These are phyloP conservation scores for Rubroshorea leprosula DNA, from an alignment of 345 rosid species.

Conservation along the genomic window DNA sequence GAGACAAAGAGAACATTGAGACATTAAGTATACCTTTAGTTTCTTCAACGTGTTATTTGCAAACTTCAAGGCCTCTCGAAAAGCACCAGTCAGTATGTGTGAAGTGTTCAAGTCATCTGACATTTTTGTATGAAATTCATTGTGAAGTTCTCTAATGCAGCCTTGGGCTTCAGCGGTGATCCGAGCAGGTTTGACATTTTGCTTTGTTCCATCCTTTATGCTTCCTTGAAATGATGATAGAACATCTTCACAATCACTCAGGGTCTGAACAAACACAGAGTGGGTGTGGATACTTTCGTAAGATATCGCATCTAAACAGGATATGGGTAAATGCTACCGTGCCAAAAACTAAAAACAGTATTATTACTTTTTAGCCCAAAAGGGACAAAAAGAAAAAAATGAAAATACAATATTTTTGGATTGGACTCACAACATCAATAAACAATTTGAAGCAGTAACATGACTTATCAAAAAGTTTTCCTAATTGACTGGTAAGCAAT, in stretches of 20 bases:
- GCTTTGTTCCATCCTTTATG: conserved; percentile 26
- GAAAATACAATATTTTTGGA: too few species aligned
- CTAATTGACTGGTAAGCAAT: too few species aligned
- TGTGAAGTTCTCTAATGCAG: conserved; percentile 42
- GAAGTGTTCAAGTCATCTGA: conserved; percentile 79
- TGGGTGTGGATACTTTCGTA: neutral
- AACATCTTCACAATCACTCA: conserved; percentile 71
- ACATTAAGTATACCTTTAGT: conserved; percentile 67
- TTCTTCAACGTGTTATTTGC: conserved; percentile 50
- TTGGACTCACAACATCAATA: too few species aligned
- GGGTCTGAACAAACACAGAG: conserved; percentile 41
- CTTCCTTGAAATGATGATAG: conserved; percentile 39
- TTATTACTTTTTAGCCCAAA: too few species aligned
- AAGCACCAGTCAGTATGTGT: conserved; percentile 72
- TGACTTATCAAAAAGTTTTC: too few species aligned
- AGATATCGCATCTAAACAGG: neutral
- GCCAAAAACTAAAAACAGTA: neutral
- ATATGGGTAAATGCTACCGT: neutral
- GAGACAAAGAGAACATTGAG: too few species aligned
- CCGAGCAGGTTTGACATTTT: conserved; percentile 28
- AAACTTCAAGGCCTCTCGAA: conserved; percentile 74
- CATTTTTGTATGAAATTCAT: conserved; percentile 66
- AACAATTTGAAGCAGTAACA: too few species aligned
- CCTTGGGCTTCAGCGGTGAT: conserved; percentile 45
- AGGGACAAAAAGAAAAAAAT: too few species aligned